Conservation (phyloP, 306 rosid genomes). For the Pterocarpus santalinus region DNA sequence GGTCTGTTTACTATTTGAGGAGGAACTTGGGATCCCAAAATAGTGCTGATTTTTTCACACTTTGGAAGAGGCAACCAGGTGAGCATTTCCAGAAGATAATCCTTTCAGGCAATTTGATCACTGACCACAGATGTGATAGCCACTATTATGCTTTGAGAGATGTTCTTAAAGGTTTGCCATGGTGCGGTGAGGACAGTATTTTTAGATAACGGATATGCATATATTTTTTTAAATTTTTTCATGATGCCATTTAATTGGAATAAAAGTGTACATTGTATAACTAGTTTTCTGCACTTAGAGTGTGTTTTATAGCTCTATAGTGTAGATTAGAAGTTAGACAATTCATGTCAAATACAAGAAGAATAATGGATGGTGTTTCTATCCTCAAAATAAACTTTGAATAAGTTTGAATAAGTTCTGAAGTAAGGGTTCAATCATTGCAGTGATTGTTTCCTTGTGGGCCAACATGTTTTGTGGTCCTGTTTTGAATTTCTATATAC, state of each 20-base stretch:
- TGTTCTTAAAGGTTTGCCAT: slow-evolving; percentile 83
- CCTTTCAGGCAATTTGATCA: slow-evolving; percentile 77
- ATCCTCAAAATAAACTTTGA: slow-evolving; percentile 26
- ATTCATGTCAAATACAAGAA: slow-evolving; percentile 25
- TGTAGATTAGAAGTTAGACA: slow-evolving; percentile 30
- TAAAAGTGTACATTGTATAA: slow-evolving; percentile 27
- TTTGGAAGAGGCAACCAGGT: slow-evolving; percentile 78
- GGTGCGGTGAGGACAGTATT: slow-evolving; percentile 62
- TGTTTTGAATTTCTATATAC: slow-evolving; percentile 2
- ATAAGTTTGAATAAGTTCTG: slow-evolving; percentile 30
- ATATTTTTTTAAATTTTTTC: background rate
- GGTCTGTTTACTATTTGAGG: slow-evolving; percentile 79
- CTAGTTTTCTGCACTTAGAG: slow-evolving; percentile 36
- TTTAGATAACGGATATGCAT: slow-evolving; percentile 46
- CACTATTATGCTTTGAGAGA: slow-evolving; percentile 90
- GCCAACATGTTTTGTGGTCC: background rate
- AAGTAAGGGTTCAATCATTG: slow-evolving; percentile 30
- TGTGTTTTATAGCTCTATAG: slow-evolving; percentile 15
- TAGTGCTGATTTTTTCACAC: slow-evolving; percentile 62
- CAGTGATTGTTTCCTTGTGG: slow-evolving; percentile 17
- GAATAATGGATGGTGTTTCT: slow-evolving; percentile 21
- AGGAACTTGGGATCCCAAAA: slow-evolving; percentile 61
- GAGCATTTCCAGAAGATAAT: slow-evolving; percentile 87
- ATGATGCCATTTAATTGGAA: slow-evolving; percentile 25
- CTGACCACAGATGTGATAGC: slow-evolving; percentile 90